Evolutionary conservation across 2,329 filamentous ascomycete genomes (phyloP).

Genomic region (Colletotrichum siamense): DNA sequence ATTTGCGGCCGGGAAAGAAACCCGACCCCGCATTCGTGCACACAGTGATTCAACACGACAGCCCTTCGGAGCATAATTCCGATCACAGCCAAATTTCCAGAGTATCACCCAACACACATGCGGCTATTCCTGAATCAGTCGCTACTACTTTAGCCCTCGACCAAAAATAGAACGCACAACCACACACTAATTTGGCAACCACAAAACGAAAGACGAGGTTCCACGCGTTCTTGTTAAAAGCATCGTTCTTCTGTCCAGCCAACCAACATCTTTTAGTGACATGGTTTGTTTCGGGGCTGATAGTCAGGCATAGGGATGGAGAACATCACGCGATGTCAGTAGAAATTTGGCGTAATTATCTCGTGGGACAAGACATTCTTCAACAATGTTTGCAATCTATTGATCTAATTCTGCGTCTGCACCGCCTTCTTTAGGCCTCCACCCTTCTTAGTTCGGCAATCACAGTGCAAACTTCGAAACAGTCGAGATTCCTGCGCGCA

Average conservation of each 20-base stretch:
- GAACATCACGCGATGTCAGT: neutral
- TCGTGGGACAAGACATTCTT: neutral
- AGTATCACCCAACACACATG: neutral
- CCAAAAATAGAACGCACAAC: neutral
- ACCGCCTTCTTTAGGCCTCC: neutral
- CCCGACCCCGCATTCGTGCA: neutral
- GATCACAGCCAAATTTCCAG: neutral
- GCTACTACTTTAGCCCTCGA: neutral
- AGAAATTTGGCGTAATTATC: neutral
- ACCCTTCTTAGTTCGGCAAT: neutral
- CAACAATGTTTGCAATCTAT: neutral
- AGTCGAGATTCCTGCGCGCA: neutral
- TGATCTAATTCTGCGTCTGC: neutral
- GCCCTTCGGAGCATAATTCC: neutral
- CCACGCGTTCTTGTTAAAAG: neutral
- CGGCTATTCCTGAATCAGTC: neutral
- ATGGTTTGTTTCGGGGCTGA: neutral
- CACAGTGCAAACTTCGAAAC: neutral
- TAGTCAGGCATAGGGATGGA: neutral
- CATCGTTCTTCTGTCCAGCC: neutral
- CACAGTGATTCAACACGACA: neutral
- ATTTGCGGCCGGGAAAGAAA: neutral
- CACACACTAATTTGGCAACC: neutral
- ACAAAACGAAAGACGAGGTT: neutral
- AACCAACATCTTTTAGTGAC: neutral